Conservation (phyloP, 768 basidiomycete species). For the Boletus barrowsii region DNA sequence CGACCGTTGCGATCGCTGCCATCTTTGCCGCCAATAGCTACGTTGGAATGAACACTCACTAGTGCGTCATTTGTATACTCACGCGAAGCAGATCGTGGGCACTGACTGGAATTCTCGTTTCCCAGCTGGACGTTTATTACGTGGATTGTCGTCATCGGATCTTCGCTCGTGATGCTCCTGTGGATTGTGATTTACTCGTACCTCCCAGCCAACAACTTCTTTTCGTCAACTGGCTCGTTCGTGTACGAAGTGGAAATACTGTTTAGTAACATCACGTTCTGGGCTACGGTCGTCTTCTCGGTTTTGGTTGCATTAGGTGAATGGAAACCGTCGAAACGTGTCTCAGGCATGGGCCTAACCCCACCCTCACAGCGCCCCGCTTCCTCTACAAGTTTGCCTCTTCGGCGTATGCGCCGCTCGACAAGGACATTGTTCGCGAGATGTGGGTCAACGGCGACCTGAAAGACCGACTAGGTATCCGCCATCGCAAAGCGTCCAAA, state of each 20-base stretch:
- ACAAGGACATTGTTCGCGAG: slow-evolving; percentile 90
- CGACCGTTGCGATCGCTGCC: slow-evolving; percentile 83
- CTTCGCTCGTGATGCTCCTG: slow-evolving; percentile 75
- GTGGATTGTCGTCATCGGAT: slow-evolving; percentile 78
- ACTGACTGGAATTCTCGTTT: slow-evolving; percentile 5
- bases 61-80: slow-evolving; percentile 54
- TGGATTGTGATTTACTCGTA: slow-evolving; percentile 90
- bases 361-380: slow-evolving; percentile 59
- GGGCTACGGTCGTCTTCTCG: slow-evolving; percentile 73
- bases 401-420: slow-evolving; percentile 71
- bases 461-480: slow-evolving; percentile 75
- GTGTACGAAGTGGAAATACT: slow-evolving; percentile 68
- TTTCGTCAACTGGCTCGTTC: slow-evolving; percentile 71
- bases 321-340: slow-evolving; percentile 5
- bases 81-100: neutral
- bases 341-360: slow-evolving; percentile 14
- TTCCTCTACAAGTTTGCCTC: slow-evolving; percentile 74
- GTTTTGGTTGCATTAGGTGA: slow-evolving; percentile 70
- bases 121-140: slow-evolving; percentile 80
- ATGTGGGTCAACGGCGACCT: slow-evolving; percentile 84
- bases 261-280: slow-evolving; percentile 79
- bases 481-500: slow-evolving; percentile 55
- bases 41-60: slow-evolving; percentile 85
- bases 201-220: slow-evolving; percentile 68
- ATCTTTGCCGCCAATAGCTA: slow-evolving; percentile 87